Percentiles rank a stretch among this genome's conserved stretches.
Evolutionary conservation across 306 rosid genomes (phyloP).

Genomic region (Neltuma alba): DNA sequence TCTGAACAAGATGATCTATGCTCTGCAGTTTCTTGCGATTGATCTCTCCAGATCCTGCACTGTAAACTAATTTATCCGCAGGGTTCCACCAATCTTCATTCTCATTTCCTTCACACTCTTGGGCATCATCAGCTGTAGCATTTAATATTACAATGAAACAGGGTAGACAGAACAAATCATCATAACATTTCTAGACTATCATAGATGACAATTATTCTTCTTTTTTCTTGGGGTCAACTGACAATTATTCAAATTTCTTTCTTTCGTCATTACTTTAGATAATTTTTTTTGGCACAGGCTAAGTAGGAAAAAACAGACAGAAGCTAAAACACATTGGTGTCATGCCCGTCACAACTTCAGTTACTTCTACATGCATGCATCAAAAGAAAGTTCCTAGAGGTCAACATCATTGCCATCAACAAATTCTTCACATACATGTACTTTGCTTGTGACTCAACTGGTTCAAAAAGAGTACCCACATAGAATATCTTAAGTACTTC

Average conservation of each 20-base stretch:
- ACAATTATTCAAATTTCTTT: constrained; percentile 11
- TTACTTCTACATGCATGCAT: neutral
- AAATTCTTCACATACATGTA: neutral
- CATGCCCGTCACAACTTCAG: constrained; percentile 18
- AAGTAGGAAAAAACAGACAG: constrained; percentile 10
- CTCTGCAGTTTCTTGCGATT: constrained; percentile 70
- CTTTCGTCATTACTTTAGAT: neutral
- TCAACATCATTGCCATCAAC: neutral
- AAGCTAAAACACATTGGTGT: neutral
- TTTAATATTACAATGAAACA: constrained; percentile 32
- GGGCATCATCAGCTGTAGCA: constrained; percentile 53
- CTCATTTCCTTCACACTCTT: constrained; percentile 43
- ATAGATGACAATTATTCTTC: neutral
- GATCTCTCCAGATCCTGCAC: constrained; percentile 55
- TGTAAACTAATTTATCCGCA: constrained; percentile 42
- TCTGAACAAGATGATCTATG: constrained; percentile 81
- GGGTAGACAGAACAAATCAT: constrained; percentile 3
- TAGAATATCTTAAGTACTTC: neutral
- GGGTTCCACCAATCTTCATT: constrained; percentile 62
- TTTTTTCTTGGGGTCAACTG: too few relatives aligned
- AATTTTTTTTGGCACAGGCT: neutral
- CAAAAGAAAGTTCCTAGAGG: neutral
- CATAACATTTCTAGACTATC: neutral
- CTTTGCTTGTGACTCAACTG: neutral
- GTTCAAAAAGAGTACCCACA: neutral